Evolutionary conservation across 345 rosid genomes (phyloP), one percentile per base, ranked within the genome.

Genomic region (Cardiospermum halicacabum): DNA sequence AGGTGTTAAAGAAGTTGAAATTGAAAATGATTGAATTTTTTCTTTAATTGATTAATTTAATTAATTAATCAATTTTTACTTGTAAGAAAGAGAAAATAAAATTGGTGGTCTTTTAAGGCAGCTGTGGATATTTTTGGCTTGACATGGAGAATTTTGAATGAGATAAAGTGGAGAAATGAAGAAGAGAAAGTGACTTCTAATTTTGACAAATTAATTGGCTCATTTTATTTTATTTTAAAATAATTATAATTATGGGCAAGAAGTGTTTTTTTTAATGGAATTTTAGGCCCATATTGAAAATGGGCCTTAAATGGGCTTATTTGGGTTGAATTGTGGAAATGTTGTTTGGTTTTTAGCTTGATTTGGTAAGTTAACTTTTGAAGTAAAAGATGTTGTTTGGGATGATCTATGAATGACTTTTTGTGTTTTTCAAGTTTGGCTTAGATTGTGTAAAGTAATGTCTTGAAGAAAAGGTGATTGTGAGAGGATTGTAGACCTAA

Each of bases 81-180:
- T 60, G 18, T 19, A n/a, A 45, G 18, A 11, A 43, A 5, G 3
- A 8, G 13, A 39, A 39, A 39, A 42, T 1, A 42, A 6, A 45
- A 45, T 27, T 0, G 6, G 7, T 7, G 12, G 66, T 64, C 68
- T 37, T 4, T 58, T 16, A 53, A 15, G 68, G 68, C 68, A 53
- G 58, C 68, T 25, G 59, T 9, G 37, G 31, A 27, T 10, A 13
- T 48, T 22, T 21, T 32, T 63, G 67, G 21, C 67, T 21, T 19
- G 15, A 31, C 0, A 24, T 47, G 31, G n/a, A 13, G 18, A 4
- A 49, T 31, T 32, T 49, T 32, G 66, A 62, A 42, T 21, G 56
- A 7, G 67, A 13, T 62, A 7, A 50, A 34, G 58, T 36, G 58
- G 58, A 47, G 51, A 34, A 63, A 27, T 34, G 15, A 32, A 16